phyloP scores from a whole-genome alignment of 2,329 filamentous ascomycete species.

The Geosmithia flava region DNA sequence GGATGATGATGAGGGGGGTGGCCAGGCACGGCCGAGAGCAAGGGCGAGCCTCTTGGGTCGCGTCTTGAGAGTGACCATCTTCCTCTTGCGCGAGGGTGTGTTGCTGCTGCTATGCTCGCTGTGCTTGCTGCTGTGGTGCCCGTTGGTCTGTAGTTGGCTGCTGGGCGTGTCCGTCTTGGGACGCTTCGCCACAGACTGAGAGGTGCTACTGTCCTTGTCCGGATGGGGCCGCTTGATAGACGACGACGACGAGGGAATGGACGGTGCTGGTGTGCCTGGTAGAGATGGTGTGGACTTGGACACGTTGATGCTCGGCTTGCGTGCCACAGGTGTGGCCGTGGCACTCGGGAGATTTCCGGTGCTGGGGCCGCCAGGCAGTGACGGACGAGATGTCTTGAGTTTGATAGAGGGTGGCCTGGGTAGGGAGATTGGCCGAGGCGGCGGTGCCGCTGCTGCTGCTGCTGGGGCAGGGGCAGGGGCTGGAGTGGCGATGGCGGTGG shows the following conservation, averaged over 20 bases:
- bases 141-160: constrained; percentile 1
- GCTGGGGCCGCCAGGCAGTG: constrained; percentile 3
- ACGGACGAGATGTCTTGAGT: constrained; percentile 13
- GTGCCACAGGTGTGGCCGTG: not conserved
- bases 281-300: not conserved
- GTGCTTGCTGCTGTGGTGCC: not conserved
- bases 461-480: too few species aligned
- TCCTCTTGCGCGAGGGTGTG: constrained; percentile 12
- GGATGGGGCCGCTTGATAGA: constrained; percentile 21
- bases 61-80: constrained; percentile 24
- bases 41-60: constrained; percentile 19
- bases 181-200: constrained; percentile 21
- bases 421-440: constrained; percentile 10
- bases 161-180: constrained; percentile 18
- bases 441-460: constrained; percentile 3
- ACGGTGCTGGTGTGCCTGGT: not conserved
- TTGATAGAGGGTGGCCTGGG: constrained; percentile 24
- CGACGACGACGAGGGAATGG: constrained; percentile 6
- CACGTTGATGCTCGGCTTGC: not conserved
- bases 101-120: constrained; percentile 4
- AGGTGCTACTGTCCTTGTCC: constrained; percentile 20
- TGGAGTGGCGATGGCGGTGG: not conserved
- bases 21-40: constrained; percentile 13
- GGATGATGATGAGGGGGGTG: not conserved
- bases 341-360: not conserved